Base-by-base conservation (phyloP, 441 rosid genomes). In the Adansonia rubrostipa region DNA sequence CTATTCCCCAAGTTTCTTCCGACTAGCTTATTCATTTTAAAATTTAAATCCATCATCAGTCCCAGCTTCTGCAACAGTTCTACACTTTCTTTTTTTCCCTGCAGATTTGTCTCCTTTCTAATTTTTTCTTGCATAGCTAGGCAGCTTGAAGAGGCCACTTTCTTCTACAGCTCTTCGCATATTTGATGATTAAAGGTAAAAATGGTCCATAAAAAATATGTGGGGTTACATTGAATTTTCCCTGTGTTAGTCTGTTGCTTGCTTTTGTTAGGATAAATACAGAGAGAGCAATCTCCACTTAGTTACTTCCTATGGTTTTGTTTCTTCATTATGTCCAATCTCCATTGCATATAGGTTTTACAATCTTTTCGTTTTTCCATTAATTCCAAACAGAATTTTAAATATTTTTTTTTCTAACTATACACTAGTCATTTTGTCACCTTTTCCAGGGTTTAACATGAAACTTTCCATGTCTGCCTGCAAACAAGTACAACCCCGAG, bases 401-500 rank as follows among this genome's bases (percentile, higher is more conserved):
- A 20, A 45, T 5, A 17, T 73, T 20, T 36, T 4, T 22, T 40
- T 8, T 19, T 36, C 76, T 42, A 33, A 24, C 67, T 13, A 60
- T 19, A 9, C 17, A 9, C 7, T 53, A 20, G 5, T 36, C 8
- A 1, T 65, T 48, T 53, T 20, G 6, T 19, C 58, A 28, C 9
- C 17, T 61, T 47, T 33, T 61, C 15, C 53, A 62, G 69, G 75
- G 82, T 65, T n/a, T 33, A 84, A 79, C 75, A 85, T 88, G 90
- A 81, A 81, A 74, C 79, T 92, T 76, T 87, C 88, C 71, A 69
- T 83, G 83, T 78, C 93, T 42, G 82, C 81, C 79, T 80, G 80
- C 77, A 88, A 85, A 63, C 92, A 85, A 82, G 86, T 86, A 60
- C 93, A 86, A 79, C 89, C 93, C n/a, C 82, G 83, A 1, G 85